Evolutionary conservation across 495 filamentous ascomycete species (phyloP), one percentile per base, ranked within the genome.

Genomic region (Hypoxylon rickii): DNA sequence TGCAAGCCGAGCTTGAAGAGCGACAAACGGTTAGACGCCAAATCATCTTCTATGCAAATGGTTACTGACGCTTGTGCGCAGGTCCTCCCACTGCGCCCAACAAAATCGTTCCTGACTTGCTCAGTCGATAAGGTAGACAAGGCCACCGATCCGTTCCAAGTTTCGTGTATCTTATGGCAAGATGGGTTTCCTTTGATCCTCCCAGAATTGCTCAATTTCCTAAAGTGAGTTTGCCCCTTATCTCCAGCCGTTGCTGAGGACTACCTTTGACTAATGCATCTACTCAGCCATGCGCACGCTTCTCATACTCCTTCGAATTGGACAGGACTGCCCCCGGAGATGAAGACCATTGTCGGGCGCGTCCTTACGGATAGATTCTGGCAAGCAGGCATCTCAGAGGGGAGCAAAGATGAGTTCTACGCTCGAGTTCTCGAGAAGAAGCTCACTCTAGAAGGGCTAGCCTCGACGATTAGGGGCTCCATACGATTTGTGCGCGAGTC

Each of bases 331-430:
- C 85, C 91, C 8, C 72, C 76, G 29, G 90, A 96, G 33, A 87
- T 93, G 80, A 86, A 81, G 50, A 74, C 77, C 8, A 83, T 96
- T 12, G 86, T 96, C 21, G 83, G 83, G 24, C 84, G 89, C 4
- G 89, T 97, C 39, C 74, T 99, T 13, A 96, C 91, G 1, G 94
- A 99, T 73, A 87, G 94, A 18, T 97, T 99, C 66, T 99, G 94
- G 94, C 94, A 99, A 80, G 89, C 93, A 12, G 94, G 94, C 12
- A 99, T 99, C 33, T 97, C 94, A 0, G 88, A 82, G 57, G 94
- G 96, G 19, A 97, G 88, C 60, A 88, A 91, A 61, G 94, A 97
- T 44, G 91, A 96, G 26, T 99, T 99, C 66, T 97, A 96, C 70
- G 89, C 94, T 34, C 82, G 87, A 34, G 92, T 99, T 22, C 85